Base-by-base conservation (phyloP, 1,139 yeast species). In the Taphrina sp. region DNA sequence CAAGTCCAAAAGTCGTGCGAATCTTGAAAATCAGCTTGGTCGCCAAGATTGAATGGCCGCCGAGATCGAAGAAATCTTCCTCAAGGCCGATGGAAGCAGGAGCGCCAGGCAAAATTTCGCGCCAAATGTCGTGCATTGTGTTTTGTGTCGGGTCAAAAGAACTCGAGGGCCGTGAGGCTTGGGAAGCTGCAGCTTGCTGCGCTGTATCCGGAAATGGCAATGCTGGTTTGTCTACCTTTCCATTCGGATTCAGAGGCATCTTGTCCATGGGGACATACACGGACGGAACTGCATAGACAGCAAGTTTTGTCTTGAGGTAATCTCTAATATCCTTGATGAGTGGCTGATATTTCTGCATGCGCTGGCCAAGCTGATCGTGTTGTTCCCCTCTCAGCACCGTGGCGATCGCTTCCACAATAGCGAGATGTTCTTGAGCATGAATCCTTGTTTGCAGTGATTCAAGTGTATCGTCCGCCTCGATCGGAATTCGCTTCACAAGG, bases 221-320 rank as follows among this genome's bases (percentile, higher is more conserved):
- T 66, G 92, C 90, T 35, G 97, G 98, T 72, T 94, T 94, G 72
- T 94, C 99, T 55, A 94, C 89, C 72, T 94, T 94, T 66, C 99
- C 99, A 68, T 94, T 94, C 58, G 99, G 99, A 71, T 94, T 94
- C 71, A 94, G 76, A 17, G 98, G 98, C 67, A 94, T 74, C 67
- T 82, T 83, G 29, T 77, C 76, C 74, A 94, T 76, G 24, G 96
- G 97, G 53, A 94, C 92, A 66, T 92, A 82, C 41, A 92, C 76
- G 1, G 96, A 78, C 51, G 99, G 98, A 53, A 94, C 85, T 14
- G 98, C 95, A 69, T 94, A 94, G 8, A 87, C 77, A 0, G 98
- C 96, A 60, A 94, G 77, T 72, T 95, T 83, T 65, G 84, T 86
- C 72, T 88, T 88, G 70, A 94, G 78, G 69, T 87, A 85, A 12